Base-by-base conservation (phyloP, 2,329 filamentous ascomycete genomes). In the Knoxdaviesia proteae region DNA sequence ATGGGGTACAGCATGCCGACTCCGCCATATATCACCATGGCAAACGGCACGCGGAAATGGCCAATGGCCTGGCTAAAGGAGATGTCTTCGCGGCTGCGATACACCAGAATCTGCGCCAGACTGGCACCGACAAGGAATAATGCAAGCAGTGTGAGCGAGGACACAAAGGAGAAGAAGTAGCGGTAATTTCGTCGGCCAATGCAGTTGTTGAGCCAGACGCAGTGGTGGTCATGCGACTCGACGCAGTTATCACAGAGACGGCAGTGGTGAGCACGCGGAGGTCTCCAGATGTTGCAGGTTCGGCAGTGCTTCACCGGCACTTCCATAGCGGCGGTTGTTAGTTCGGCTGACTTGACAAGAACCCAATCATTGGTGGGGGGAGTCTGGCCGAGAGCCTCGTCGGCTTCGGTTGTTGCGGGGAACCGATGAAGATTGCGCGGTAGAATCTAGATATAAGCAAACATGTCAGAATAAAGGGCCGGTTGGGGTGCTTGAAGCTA, bases 201-300 rank as follows among this genome's bases (percentile, higher is more conserved):
- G 50, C 90, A 98, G 58, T 98, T 98, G 62, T 98, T 98, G 48
- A 98, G 73, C 90, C 90, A 98, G 10, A 96, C 87, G 54, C 90
- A 98, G 60, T 98, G 90, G 55, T 98, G 90, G 54, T 98, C 90
- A 50, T 94, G 84, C 0, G 86, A 94, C 59, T 98, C 90, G 46
- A 98, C 74, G 57, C 90, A 98, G 58, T 92, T 94, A 61, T 98
- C 88, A 61, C 90, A 98, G 32, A 94, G 71, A 45, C 90, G 82
- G 61, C 90, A 98, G 61, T 98, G 90, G 56, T 98, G 92, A 45
- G 84, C 86, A 45, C 90, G 82, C 32, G 88, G 87, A 34, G 90
- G 90, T 2, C 90, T 81, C 90, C 90, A 98, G 50, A 98, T 87
- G 54, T 86, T 86, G 66, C 90, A 98, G 11, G 87, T 93, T 56